Evolutionary conservation across 805 yeast species (phyloP).

Genomic region (Ogataea pini): DNA sequence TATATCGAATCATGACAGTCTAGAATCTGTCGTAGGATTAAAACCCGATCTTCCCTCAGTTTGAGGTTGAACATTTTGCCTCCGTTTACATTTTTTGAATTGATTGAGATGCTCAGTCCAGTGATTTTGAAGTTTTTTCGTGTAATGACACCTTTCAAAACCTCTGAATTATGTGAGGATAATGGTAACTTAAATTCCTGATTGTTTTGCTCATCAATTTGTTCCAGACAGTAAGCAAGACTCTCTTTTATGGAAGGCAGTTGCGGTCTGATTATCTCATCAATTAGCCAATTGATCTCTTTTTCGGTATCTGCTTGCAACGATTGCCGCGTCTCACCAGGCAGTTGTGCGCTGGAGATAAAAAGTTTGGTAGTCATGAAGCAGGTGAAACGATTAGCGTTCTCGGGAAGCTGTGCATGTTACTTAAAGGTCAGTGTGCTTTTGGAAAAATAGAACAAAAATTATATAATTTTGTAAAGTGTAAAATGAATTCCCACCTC

Average conservation of each 20-base stretch:
- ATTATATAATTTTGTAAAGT: too few relatives aligned
- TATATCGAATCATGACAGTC: constrained; percentile 38
- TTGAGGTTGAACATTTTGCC: constrained; percentile 41
- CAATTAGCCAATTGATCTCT: constrained; percentile 50
- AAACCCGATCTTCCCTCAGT: constrained; percentile 38
- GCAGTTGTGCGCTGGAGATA: not conserved
- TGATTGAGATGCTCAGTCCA: constrained; percentile 44
- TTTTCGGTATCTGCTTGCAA: constrained; percentile 16
- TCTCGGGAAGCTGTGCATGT: too few relatives aligned
- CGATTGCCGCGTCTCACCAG: constrained; percentile 1
- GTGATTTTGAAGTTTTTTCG: constrained; percentile 55
- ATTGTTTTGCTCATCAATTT: constrained; percentile 38
- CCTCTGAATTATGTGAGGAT: constrained; percentile 53
- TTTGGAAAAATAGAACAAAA: too few relatives aligned
- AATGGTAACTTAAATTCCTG: constrained; percentile 57
- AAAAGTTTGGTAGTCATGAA: constrained; percentile 34
- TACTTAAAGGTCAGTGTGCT: too few relatives aligned
- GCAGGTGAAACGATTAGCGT: too few relatives aligned
- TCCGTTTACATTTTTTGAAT: constrained; percentile 42
- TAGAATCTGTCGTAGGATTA: constrained; percentile 44
- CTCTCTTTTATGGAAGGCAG: constrained; percentile 48
- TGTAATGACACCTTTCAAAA: constrained; percentile 59
- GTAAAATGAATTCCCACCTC: too few relatives aligned
- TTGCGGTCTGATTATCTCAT: constrained; percentile 48
- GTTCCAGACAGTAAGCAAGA: constrained; percentile 41